Conservation (phyloP, 2,329 filamentous ascomycete species). For the Pezicula neosporulosa region DNA sequence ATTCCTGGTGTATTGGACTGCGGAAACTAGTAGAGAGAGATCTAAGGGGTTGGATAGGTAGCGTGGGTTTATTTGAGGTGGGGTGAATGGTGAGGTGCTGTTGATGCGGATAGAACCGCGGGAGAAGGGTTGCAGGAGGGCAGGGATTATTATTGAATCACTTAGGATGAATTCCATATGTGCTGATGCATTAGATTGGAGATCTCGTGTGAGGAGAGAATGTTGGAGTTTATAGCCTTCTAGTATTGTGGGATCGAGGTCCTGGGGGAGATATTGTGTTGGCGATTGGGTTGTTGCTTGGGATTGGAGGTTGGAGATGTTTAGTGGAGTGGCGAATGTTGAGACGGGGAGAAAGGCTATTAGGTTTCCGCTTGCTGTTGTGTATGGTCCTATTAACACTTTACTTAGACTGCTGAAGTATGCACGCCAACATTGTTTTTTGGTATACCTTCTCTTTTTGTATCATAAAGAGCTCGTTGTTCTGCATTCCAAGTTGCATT, state of each 20-base stretch:
- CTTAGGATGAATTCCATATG: constrained; percentile 8
- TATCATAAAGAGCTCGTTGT: constrained; percentile 5
- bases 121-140: constrained; percentile 9
- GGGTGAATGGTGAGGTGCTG: constrained; percentile 18
- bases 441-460: background rate
- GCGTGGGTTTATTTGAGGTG: constrained; percentile 29
- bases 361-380: constrained; percentile 6
- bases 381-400: constrained; percentile 6
- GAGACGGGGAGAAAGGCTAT: constrained; percentile 9
- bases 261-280: constrained; percentile 4
- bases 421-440: background rate
- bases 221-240: constrained; percentile 9
- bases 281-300: constrained; percentile 2
- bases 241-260: background rate
- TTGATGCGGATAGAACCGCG: constrained; percentile 10
- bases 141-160: constrained; percentile 5
- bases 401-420: background rate
- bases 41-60: constrained; percentile 33
- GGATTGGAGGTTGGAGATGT: background rate
- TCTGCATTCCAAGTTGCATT: constrained; percentile 8
- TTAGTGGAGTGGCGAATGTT: constrained; percentile 3
- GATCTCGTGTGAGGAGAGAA: background rate
- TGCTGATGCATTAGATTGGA: background rate
- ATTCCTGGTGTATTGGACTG: constrained; percentile 9
- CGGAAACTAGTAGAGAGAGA: constrained; percentile 28